Conservation (phyloP, 148 eudicot genomes). For the Cornus kousa region DNA sequence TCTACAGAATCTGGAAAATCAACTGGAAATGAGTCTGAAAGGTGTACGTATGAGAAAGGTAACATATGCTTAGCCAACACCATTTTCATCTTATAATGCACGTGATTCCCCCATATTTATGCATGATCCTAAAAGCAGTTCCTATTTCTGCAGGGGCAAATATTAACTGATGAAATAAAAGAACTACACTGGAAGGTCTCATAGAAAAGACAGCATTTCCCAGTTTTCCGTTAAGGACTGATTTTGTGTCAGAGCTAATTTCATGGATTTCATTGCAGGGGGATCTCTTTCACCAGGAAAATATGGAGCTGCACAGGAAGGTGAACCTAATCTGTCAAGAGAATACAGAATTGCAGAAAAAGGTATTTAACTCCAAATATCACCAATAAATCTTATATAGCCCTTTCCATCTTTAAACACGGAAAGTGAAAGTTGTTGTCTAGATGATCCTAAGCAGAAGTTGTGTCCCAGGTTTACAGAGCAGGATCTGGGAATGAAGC, state of each 20-base stretch:
- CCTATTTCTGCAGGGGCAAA: conserved; percentile 61
- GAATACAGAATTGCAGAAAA: conserved; percentile 53
- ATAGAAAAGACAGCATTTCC: conserved; percentile 1
- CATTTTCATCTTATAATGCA: neutral
- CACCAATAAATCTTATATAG: no score
- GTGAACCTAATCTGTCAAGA: conserved; percentile 44
- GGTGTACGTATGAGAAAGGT: conserved; percentile 67
- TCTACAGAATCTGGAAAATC: conserved; percentile 69
- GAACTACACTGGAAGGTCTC: conserved; percentile 58
- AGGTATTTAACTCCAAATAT: conserved; percentile 35
- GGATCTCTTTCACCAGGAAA: conserved; percentile 57
- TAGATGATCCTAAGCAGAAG: conserved; percentile 1
- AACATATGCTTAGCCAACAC: neutral
- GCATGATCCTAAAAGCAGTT: conserved; percentile 10
- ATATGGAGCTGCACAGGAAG: conserved; percentile 60
- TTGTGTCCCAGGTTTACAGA: conserved; percentile 39
- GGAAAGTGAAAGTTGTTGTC: conserved; percentile 3
- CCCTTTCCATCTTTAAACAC: no score
- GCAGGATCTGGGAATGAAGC: conserved; percentile 20
- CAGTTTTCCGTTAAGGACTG: neutral
- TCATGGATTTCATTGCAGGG: conserved; percentile 41
- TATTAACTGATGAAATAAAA: conserved; percentile 55
- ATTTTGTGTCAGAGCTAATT: neutral
- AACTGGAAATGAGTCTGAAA: conserved; percentile 66
- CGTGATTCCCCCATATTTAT: neutral